Percentiles rank a stretch among this genome's conserved stretches.
These are phyloP conservation scores for Sporobolus alterniflorus DNA, from an alignment of 202 grass and related monocot species.

Conservation along the genomic window DNA sequence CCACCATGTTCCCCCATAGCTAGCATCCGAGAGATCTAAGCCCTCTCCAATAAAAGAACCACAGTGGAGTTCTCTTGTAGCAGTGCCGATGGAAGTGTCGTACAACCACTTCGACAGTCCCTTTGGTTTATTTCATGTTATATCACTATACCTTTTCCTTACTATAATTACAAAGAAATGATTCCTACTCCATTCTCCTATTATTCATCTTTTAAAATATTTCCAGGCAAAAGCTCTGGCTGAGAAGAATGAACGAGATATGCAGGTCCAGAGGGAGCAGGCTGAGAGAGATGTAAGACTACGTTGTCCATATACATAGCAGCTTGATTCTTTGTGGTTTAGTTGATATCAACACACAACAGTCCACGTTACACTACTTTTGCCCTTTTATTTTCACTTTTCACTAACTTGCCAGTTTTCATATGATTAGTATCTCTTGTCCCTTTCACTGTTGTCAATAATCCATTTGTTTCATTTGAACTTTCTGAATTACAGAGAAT, in stretches of 20 bases:
- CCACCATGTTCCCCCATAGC: no score
- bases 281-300: constrained; percentile 88
- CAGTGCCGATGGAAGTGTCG: no score
- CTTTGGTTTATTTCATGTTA: constrained; percentile 6
- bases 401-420: not conserved
- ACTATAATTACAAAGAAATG: constrained; percentile 17
- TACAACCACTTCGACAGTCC: no score
- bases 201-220: constrained; percentile 15
- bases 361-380: constrained; percentile 1
- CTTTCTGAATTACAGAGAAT: constrained; percentile 81
- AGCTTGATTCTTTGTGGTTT: constrained; percentile 21
- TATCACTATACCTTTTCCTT: not conserved
- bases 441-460: constrained; percentile 25
- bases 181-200: not conserved
- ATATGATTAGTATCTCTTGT: not conserved
- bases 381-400: constrained; percentile 16
- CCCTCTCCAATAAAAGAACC: no score
- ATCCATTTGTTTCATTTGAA: constrained; percentile 19
- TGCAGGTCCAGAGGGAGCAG: constrained; percentile 92
- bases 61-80: no score
- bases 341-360: not conserved
- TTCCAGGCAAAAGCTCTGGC: constrained; percentile 88
- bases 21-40: no score
- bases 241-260: constrained; percentile 96
- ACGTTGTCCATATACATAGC: constrained; percentile 8